phyloP scores from a whole-genome alignment of 345 rosid genomes.

The Hibiscus trionum region DNA sequence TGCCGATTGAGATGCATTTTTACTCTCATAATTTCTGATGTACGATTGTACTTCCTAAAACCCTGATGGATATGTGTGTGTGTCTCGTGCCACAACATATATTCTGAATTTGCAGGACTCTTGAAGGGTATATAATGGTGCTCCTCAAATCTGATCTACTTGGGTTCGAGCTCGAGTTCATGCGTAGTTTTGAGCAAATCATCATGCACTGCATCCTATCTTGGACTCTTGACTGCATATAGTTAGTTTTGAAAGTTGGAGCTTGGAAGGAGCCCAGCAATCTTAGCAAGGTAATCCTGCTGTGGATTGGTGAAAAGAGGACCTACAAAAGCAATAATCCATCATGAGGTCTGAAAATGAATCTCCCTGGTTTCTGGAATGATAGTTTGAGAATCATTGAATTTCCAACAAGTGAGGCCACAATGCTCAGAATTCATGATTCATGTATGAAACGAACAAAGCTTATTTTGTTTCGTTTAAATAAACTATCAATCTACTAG shows the following conservation, averaged over 20 bases:
- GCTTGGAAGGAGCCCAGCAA: background rate
- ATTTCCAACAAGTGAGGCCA: no score
- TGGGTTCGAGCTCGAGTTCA: background rate
- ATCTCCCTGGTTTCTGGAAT: background rate
- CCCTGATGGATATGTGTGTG: background rate
- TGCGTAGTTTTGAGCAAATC: no score
- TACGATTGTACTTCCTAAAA: background rate
- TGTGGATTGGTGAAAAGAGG: background rate
- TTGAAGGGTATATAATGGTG: background rate
- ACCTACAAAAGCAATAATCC: background rate
- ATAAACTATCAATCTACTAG: background rate
- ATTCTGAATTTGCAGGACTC: background rate
- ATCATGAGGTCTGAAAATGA: background rate
- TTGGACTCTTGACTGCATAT: background rate
- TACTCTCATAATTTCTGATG: background rate
- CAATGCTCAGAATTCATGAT: background rate
- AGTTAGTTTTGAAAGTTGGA: background rate
- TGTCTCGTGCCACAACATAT: background rate
- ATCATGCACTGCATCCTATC: no score
- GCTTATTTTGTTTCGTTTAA: background rate
- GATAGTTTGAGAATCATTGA: no score
- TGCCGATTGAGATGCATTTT: background rate
- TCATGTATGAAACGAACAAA: background rate
- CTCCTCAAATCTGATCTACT: background rate
- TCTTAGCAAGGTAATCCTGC: background rate